Conservation (phyloP, 129 eudicot genomes). For the Chrysanthemum lavandulifolium region DNA sequence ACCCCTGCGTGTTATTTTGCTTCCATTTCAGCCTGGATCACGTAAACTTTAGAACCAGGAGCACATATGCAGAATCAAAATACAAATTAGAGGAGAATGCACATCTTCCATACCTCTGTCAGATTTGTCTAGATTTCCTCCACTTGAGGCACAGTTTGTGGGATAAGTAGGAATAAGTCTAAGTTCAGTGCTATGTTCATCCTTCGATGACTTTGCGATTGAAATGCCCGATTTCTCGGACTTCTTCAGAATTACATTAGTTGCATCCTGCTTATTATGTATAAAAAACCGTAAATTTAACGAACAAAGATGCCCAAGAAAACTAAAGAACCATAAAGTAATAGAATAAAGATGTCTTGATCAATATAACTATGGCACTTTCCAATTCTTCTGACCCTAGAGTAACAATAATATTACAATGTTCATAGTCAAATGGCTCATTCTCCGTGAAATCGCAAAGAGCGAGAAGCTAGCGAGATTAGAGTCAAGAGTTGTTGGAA, state of each 20-base stretch:
- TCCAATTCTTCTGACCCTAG: too few species aligned
- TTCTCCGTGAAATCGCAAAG: too few species aligned
- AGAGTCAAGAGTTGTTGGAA: too few species aligned
- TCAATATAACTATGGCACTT: too few species aligned
- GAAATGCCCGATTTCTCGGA: not conserved
- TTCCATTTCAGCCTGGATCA: constrained; percentile 55
- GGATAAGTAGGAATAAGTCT: constrained; percentile 26
- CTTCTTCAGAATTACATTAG: constrained; percentile 7
- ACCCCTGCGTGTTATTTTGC: constrained; percentile 64
- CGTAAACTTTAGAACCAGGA: not conserved
- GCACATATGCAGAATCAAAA: not conserved
- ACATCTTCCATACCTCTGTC: constrained; percentile 36
- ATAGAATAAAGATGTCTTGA: not conserved
- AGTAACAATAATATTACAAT: too few species aligned
- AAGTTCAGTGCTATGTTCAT: constrained; percentile 34
- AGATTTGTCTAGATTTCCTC: constrained; percentile 43
- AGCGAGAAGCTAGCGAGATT: too few species aligned
- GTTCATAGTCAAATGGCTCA: too few species aligned
- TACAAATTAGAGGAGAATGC: not conserved
- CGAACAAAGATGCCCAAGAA: not conserved
- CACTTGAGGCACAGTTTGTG: constrained; percentile 30
- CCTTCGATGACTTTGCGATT: constrained; percentile 20
- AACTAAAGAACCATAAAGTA: too few species aligned
- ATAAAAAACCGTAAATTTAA: not conserved
- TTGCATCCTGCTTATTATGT: constrained; percentile 9